phyloP scores from a whole-genome alignment of 2,329 filamentous ascomycete species.

The Sporothrix variecibatus region DNA sequence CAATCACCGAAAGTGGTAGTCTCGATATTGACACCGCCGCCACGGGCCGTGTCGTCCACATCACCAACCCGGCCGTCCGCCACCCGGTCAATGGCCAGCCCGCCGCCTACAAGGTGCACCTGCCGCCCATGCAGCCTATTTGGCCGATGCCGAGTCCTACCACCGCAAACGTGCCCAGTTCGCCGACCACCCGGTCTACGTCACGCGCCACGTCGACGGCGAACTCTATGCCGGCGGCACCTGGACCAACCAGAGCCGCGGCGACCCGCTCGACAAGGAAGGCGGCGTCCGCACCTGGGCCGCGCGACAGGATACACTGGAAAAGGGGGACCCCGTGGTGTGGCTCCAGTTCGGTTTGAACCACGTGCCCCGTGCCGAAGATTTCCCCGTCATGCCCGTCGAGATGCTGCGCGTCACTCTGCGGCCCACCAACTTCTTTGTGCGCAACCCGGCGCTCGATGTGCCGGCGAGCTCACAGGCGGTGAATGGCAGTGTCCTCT shows the following conservation, averaged over 20 bases:
- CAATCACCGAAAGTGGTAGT: conserved; percentile 47
- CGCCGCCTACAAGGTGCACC: conserved; percentile 50
- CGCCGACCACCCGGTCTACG: conserved; percentile 47
- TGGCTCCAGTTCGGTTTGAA: conserved; percentile 64
- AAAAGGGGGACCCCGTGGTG: conserved; percentile 48
- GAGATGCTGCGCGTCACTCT: conserved; percentile 56
- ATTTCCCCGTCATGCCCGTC: conserved; percentile 57
- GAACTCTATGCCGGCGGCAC: conserved; percentile 47
- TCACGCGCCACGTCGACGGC: conserved; percentile 47
- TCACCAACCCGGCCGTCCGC: conserved; percentile 47
- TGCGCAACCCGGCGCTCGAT: conserved; percentile 53
- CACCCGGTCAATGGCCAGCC: conserved; percentile 49
- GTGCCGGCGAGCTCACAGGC: conserved; percentile 50
- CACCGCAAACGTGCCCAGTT: conserved; percentile 47
- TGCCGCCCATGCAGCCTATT: conserved; percentile 49
- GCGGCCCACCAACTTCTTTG: conserved; percentile 58
- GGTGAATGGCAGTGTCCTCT: conserved; percentile 42
- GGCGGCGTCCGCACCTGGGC: conserved; percentile 45
- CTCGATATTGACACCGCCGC: conserved; percentile 59
- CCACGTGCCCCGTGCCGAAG: conserved; percentile 65
- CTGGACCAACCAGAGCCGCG: conserved; percentile 51
- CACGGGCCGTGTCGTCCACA: conserved; percentile 49
- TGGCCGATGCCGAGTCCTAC: conserved; percentile 44
- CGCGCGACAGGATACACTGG: conserved; percentile 43
- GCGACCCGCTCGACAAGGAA: conserved; percentile 17